These are phyloP conservation scores for Leishmania gerbilli DNA, from an alignment of 208 protist species.

Conservation along the genomic window DNA sequence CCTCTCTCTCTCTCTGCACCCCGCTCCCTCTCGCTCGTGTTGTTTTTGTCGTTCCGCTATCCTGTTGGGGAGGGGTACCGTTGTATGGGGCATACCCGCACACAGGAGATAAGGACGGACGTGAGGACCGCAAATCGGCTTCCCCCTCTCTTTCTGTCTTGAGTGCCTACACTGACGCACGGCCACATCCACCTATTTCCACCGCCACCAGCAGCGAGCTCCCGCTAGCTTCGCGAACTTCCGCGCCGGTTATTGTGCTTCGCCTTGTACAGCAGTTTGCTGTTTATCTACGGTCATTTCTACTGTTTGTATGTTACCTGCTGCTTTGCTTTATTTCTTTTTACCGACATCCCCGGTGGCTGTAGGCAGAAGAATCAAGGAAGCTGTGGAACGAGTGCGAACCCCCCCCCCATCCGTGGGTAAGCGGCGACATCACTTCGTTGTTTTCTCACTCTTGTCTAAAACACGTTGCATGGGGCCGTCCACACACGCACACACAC, in stretches of 20 bases:
- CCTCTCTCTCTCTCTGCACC: neutral
- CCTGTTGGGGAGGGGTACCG: neutral
- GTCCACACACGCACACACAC: neutral
- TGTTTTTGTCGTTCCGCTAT: neutral
- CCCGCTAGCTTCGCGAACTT: too few species aligned
- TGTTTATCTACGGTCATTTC: neutral
- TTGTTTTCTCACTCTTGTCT: neutral
- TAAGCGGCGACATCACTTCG: neutral
- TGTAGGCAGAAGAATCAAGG: neutral
- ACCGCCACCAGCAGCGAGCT: neutral
- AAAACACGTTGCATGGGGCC: neutral
- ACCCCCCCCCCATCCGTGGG: neutral
- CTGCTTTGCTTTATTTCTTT: neutral
- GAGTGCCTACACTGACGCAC: neutral
- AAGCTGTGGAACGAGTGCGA: neutral
- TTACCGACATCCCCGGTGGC: neutral
- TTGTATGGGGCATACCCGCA: neutral
- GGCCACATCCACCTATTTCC: neutral
- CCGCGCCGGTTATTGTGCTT: neutral
- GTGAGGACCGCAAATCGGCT: neutral
- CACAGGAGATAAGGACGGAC: neutral
- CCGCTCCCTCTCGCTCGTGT: neutral
- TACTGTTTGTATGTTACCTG: neutral
- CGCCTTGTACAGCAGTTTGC: neutral
- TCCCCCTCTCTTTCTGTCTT: neutral